These are phyloP conservation scores for Coelastrella sp. DNA, from an alignment of 139 green algal species.

Conservation along the genomic window DNA sequence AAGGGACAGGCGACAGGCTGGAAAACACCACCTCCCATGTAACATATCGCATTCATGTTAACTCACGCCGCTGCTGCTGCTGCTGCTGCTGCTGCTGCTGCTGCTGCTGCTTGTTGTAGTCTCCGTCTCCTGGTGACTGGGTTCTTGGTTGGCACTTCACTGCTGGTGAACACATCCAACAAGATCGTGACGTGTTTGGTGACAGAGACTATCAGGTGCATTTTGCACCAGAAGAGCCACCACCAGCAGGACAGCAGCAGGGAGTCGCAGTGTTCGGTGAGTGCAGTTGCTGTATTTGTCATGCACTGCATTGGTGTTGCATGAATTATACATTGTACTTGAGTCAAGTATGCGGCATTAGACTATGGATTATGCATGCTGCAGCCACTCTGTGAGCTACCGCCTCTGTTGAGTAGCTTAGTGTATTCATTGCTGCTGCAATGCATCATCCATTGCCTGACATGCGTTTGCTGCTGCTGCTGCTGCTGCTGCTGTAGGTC, in stretches of 20 bases:
- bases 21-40: no score
- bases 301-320: neutral
- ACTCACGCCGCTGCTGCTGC: neutral
- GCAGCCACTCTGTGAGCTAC: no score
- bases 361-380: no score
- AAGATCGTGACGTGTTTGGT: conserved; percentile 48
- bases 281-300: neutral
- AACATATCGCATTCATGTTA: no score
- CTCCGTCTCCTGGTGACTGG: conserved; percentile 46
- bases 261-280: conserved; percentile 29
- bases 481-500: conserved; percentile 7
- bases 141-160: conserved; percentile 73
- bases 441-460: no score
- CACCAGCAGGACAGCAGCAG: neutral
- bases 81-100: neutral
- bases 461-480: no score
- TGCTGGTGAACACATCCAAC: conserved; percentile 38
- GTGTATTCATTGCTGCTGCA: no score
- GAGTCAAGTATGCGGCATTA: neutral
- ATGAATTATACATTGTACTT: neutral
- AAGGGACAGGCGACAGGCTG: no score
- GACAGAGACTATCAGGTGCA: conserved; percentile 22
- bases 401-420: no score
- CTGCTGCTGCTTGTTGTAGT: neutral
- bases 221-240: neutral